phyloP scores from a whole-genome alignment of 768 basidiomycete genomes.

The Boletus insuetus region DNA sequence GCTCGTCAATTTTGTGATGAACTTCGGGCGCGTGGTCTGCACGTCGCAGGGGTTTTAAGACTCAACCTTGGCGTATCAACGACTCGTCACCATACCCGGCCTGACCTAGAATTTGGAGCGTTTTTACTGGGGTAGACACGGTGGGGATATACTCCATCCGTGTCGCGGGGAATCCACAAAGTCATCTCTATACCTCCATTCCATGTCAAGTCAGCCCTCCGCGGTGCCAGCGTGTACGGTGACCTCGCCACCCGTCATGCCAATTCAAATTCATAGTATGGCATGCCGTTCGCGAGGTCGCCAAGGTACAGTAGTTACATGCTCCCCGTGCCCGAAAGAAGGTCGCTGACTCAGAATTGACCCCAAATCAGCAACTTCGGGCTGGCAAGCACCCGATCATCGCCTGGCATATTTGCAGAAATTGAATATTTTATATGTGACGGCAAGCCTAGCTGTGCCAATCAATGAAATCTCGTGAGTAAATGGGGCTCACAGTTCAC shows the following conservation, averaged over 20 bases:
- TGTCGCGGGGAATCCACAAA: too few relatives aligned
- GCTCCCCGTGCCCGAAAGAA: not conserved
- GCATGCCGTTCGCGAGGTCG: not conserved
- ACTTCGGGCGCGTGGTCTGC: not conserved
- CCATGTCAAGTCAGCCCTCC: not conserved
- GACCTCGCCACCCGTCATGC: not conserved
- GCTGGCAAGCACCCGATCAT: not conserved
- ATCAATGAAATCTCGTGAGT: too few relatives aligned
- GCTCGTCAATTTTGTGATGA: not conserved
- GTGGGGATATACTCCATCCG: too few relatives aligned
- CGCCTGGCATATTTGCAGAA: not conserved
- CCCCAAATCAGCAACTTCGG: not conserved
- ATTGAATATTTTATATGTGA: not conserved
- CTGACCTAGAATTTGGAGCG: too few relatives aligned
- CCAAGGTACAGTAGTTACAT: not conserved
- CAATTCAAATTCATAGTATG: slow-evolving; percentile 19
- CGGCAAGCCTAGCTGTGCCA: too few relatives aligned
- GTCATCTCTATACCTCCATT: not conserved
- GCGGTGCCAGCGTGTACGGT: slow-evolving; percentile 4
- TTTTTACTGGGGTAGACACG: too few relatives aligned
- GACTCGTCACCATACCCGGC: too few relatives aligned
- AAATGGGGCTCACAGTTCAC: not conserved
- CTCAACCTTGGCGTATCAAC: too few relatives aligned
- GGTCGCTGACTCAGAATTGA: not conserved
- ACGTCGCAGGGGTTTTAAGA: not conserved